Evolutionary conservation across 495 filamentous ascomycete genomes (phyloP).

Genomic region (Neurospora intermedia): DNA sequence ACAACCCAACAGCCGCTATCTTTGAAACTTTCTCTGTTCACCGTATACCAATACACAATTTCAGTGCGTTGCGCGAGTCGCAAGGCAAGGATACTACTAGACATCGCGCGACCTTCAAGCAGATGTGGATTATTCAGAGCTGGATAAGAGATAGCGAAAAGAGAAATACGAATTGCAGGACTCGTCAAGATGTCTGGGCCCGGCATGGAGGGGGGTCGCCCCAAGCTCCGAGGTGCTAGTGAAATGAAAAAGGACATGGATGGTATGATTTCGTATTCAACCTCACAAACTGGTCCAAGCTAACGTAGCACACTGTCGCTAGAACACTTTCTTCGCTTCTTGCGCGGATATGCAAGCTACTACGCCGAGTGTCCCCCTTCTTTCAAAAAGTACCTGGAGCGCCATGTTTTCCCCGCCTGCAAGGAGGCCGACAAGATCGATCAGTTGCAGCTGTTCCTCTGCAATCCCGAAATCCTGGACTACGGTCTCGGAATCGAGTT

Average conservation of each 20-base stretch:
- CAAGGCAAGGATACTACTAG: neutral
- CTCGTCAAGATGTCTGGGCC: neutral
- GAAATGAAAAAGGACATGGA: neutral
- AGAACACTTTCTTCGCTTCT: conserved; percentile 2
- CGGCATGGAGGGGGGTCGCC: neutral
- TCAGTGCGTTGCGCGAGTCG: neutral
- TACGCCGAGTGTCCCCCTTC: conserved; percentile 4
- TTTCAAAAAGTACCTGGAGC: conserved; percentile 5
- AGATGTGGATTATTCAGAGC: neutral
- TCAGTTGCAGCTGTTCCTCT: neutral
- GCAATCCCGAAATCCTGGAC: conserved; percentile 1
- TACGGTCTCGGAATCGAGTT: conserved; percentile 1
- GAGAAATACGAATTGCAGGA: neutral
- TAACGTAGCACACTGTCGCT: neutral
- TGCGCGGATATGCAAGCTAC: conserved; percentile 5
- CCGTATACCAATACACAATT: neutral
- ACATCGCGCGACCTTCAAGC: neutral
- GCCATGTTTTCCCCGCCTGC: conserved; percentile 1
- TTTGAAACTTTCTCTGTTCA: neutral
- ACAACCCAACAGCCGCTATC: neutral
- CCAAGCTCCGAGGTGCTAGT: neutral
- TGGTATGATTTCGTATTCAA: neutral
- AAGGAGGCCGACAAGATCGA: neutral
- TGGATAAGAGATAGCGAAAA: neutral
- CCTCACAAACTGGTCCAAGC: neutral